Percentiles rank a stretch among this genome's conserved stretches.
Conservation (phyloP, 1,284 basidiomycete genomes). For the Ganoderma sp. region DNA sequence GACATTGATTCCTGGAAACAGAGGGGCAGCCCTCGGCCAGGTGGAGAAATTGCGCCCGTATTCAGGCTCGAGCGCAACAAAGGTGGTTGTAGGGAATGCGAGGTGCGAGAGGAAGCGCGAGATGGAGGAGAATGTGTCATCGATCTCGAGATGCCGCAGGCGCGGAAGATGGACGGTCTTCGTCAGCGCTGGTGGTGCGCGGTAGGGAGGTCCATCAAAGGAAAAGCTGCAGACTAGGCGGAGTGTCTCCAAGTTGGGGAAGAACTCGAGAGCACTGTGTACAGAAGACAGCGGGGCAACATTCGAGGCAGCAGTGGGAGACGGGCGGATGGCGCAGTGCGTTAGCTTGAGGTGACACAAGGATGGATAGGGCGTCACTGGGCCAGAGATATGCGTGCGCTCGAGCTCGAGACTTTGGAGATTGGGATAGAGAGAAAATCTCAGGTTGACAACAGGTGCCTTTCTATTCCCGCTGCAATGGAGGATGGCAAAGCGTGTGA, state of each 20-base stretch:
- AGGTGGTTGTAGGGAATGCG: neutral
- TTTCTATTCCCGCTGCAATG: neutral
- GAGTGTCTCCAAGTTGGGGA: neutral
- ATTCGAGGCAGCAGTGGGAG: neutral
- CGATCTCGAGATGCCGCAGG: neutral
- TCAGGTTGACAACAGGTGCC: neutral
- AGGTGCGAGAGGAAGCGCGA: neutral
- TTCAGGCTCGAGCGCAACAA: neutral
- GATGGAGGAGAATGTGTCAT: neutral
- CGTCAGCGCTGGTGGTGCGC: neutral
- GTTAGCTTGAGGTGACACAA: neutral
- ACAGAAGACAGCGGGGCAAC: neutral
- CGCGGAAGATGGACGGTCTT: neutral
- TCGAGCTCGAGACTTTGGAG: neutral
- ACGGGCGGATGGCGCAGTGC: neutral
- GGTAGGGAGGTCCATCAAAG: neutral
- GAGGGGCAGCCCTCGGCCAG: neutral
- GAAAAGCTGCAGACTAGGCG: neutral
- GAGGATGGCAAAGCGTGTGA: neutral
- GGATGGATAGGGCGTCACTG: neutral
- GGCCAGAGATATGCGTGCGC: neutral
- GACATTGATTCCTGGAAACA: neutral
- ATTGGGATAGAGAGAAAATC: neutral
- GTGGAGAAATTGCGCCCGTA: neutral
- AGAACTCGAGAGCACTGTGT: neutral